A percentile compares a stretch with the other conserved stretches of the same genome.
These are phyloP conservation scores for Blastocystis sp. DNA, from an alignment of 352 stramenopile genomes.

Conservation along the genomic window DNA sequence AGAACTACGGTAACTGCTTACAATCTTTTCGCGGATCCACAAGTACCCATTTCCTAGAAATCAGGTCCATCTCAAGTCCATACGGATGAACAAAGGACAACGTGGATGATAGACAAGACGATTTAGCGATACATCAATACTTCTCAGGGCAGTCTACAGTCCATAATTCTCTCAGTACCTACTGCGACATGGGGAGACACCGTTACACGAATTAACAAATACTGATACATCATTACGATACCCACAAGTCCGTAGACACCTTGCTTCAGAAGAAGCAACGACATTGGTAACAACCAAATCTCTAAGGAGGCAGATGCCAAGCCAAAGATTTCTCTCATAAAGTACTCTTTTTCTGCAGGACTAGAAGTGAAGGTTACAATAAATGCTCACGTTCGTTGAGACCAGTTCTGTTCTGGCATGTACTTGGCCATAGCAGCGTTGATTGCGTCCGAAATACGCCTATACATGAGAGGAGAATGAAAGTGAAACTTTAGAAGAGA, in stretches of 20 bases:
- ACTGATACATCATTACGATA: constrained; percentile 9
- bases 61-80: background rate
- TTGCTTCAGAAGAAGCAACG: background rate
- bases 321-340: background rate
- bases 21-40: background rate
- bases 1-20: background rate
- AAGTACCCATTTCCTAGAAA: background rate
- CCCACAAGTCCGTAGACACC: background rate
- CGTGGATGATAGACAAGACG: constrained; percentile 7
- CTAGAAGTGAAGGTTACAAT: background rate
- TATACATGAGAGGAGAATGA: background rate
- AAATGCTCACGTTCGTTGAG: background rate
- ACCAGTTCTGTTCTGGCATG: background rate
- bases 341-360: constrained; percentile 33
- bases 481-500: background rate
- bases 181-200: background rate
- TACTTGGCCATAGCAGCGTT: background rate
- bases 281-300: background rate
- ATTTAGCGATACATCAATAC: constrained; percentile 3
- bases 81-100: constrained; percentile 26
- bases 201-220: constrained; percentile 16
- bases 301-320: background rate
- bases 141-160: background rate
- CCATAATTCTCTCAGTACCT: background rate
- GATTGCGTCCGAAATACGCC: background rate